phyloP scores from a whole-genome alignment of 441 rosid species.

The Viola pubescens region DNA sequence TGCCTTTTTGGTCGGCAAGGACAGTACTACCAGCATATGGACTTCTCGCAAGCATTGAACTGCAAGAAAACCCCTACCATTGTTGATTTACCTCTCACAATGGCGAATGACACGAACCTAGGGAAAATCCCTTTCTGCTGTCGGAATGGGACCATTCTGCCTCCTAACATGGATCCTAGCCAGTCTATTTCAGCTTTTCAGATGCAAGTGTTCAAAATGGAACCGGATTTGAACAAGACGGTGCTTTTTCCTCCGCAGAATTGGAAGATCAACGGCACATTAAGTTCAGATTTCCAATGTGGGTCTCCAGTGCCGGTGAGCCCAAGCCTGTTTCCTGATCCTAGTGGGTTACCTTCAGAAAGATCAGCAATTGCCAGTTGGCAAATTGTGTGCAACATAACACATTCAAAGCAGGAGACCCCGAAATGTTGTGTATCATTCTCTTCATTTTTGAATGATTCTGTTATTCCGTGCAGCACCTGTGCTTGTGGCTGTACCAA shows the following conservation, averaged over 20 bases:
- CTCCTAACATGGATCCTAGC: constrained; percentile 57
- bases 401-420: constrained; percentile 35
- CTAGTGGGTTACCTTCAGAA: constrained; percentile 49
- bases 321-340: constrained; percentile 56
- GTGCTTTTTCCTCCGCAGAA: constrained; percentile 58
- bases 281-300: constrained; percentile 65
- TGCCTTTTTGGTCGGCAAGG: constrained; percentile 67
- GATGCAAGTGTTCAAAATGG: constrained; percentile 82
- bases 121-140: constrained; percentile 76
- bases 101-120: constrained; percentile 52
- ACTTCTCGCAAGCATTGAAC: constrained; percentile 58
- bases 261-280: constrained; percentile 65
- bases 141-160: constrained; percentile 75
- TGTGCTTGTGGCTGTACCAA: constrained; percentile 74
- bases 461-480: constrained; percentile 69
- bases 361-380: constrained; percentile 60
- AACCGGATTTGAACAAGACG: constrained; percentile 65
- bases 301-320: constrained; percentile 69
- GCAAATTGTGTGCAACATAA: constrained; percentile 86
- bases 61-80: constrained; percentile 66
- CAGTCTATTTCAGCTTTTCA: constrained; percentile 62
- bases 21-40: constrained; percentile 32
- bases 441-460: constrained; percentile 76
- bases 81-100: constrained; percentile 68
- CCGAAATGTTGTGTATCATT: constrained; percentile 87